Evolutionary conservation across 1,139 yeast species (phyloP).

Genomic region (Hyphopichia pseudoburtonii): DNA sequence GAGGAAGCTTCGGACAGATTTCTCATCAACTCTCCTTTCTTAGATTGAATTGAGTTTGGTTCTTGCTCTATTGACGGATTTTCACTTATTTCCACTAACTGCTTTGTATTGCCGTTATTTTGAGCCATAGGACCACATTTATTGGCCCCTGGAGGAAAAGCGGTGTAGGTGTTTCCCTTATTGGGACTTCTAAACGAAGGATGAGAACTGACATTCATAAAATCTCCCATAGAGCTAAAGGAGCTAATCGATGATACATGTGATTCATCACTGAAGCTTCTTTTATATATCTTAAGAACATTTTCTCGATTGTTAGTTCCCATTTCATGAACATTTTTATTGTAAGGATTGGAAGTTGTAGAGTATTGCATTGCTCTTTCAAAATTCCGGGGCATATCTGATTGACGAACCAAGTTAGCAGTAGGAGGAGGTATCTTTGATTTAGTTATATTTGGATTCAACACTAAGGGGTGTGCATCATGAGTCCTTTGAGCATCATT

Average conservation of each 20-base stretch:
- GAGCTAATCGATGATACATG: conserved; percentile 39
- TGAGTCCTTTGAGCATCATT: conserved; percentile 1
- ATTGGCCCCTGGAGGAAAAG: too few relatives aligned
- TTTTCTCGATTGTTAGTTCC: conserved; percentile 1
- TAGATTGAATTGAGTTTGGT: neutral
- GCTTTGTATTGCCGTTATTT: too few relatives aligned
- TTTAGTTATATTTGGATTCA: conserved; percentile 1
- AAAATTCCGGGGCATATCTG: neutral
- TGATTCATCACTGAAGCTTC: conserved; percentile 41
- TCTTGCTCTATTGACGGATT: too few relatives aligned
- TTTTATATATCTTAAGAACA: conserved; percentile 21
- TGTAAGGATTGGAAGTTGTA: too few relatives aligned
- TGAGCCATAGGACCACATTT: too few relatives aligned
- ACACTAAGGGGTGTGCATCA: conserved; percentile 2
- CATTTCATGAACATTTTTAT: too few relatives aligned
- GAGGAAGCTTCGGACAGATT: conserved; percentile 3
- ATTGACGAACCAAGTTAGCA: conserved; percentile 1
- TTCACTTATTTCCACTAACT: too few relatives aligned
- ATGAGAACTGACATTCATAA: conserved; percentile 17
- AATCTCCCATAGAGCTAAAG: conserved; percentile 37
- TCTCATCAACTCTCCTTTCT: neutral
- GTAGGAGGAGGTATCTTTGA: conserved; percentile 3
- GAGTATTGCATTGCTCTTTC: too few relatives aligned
- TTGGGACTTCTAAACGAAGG: conserved; percentile 4
- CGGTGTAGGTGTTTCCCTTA: neutral